phyloP scores from a whole-genome alignment of 164 flowering plant genomes.

The Umbellularia californica region DNA sequence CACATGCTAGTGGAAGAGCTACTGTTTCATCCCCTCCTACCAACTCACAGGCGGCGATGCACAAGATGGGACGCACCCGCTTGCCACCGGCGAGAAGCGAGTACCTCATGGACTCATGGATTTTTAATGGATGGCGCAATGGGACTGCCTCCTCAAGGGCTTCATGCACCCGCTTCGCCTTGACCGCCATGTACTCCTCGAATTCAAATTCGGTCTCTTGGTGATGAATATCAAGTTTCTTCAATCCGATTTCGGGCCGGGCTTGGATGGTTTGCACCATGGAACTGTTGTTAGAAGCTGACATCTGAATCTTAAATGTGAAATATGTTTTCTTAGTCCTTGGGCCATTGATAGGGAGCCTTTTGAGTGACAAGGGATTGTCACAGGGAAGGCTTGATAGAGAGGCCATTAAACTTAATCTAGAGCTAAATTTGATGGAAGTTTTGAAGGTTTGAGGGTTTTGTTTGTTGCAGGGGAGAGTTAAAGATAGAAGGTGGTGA shows the following conservation, averaged over 20 bases:
- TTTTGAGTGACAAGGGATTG: not conserved
- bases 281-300: not conserved
- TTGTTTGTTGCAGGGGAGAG: no score
- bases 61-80: conserved; percentile 57
- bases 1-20: conserved; percentile 69
- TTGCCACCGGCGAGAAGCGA: conserved; percentile 73
- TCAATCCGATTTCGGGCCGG: not conserved
- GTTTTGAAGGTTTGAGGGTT: no score
- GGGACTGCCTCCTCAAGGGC: conserved; percentile 48
- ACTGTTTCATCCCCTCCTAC: conserved; percentile 46
- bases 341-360: not conserved
- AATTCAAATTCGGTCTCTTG: conserved; percentile 31
- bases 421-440: no score
- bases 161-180: conserved; percentile 37
- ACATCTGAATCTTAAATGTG: not conserved
- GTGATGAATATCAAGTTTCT: not conserved
- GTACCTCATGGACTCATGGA: conserved; percentile 71
- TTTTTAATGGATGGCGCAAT: conserved; percentile 38
- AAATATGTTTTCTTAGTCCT: not conserved
- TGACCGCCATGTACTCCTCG: conserved; percentile 40
- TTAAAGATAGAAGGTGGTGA: no score
- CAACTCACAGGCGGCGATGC: conserved; percentile 70
- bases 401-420: not conserved
- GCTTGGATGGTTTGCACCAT: not conserved
- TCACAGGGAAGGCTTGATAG: not conserved